Base-by-base conservation (phyloP, 1,284 basidiomycete genomes). In the Trametes sp. region DNA sequence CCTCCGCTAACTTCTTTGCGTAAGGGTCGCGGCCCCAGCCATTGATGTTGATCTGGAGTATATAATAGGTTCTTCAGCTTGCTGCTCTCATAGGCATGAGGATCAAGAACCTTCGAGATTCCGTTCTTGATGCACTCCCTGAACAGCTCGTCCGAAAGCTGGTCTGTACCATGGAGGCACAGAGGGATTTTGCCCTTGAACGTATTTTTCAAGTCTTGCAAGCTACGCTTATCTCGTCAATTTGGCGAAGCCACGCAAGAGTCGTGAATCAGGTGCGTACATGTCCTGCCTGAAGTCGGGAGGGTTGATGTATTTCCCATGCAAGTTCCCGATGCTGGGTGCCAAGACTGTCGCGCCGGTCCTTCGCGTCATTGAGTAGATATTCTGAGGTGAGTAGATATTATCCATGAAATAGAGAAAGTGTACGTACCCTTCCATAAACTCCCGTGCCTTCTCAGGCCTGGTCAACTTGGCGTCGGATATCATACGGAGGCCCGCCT, bases 311-410 rank as follows among this genome's bases (percentile, higher is more conserved):
- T 82, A 84, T 31, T 75, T 77, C 4, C 81, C 81, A 60, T 82
- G 82, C 13, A 83, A 69, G 63, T 84, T 84, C 2, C 82, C 82
- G 53, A 84, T 82, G 58, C 81, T 82, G 13, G 82, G 82, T 13
- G 82, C 80, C 29, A 83, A 74, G 49, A 84, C 79, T 31, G 74
- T 72, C 6, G 82, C 81, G 10, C 81, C 81, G 16, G 81, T 82
- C 42, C 82, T 82, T 51, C 21, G 49, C 2, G 33, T 11, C 33
- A 24, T 36, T 41, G 38, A 51, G 33, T 9, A 24, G n/a, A n/a
- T n/a, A n/a, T n/a, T n/a, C n/a, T n/a, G n/a, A n/a, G n/a, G n/a
- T n/a, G n/a, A n/a, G n/a, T n/a, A n/a, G n/a, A n/a, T n/a, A n/a
- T n/a, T n/a, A n/a, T n/a, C n/a, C n/a, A n/a, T n/a, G n/a, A n/a